These are phyloP conservation scores for Xanthoconium stramineum DNA, from an alignment of 768 basidiomycete genomes.

Conservation along the genomic window DNA sequence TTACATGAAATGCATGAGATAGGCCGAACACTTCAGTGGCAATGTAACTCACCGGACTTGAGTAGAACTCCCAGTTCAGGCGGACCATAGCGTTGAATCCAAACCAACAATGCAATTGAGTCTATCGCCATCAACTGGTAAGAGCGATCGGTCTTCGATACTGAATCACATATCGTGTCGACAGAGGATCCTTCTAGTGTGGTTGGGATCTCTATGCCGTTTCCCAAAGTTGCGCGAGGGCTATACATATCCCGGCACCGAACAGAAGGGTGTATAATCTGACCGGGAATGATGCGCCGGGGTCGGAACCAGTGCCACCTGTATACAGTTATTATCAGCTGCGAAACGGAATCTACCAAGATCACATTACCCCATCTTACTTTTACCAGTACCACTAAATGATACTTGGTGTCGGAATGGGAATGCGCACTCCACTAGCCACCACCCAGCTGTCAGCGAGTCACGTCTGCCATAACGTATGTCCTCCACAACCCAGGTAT, in stretches of 20 bases:
- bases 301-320: conserved; percentile 1
- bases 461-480: neutral
- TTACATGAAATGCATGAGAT: neutral
- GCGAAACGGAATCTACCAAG: neutral
- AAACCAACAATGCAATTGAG: neutral
- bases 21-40: neutral
- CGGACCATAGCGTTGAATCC: neutral
- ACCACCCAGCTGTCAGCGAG: neutral
- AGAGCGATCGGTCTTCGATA: neutral
- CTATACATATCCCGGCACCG: neutral
- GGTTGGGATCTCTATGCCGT: neutral
- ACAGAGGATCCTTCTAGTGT: neutral
- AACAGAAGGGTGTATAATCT: neutral
- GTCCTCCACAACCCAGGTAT: neutral
- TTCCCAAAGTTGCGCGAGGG: neutral
- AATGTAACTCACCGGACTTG: neutral
- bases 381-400: too few species aligned
- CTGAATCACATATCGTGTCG: neutral
- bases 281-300: conserved; percentile 1
- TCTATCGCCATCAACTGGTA: neutral
- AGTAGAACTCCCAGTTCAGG: neutral
- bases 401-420: neutral
- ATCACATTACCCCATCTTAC: neutral
- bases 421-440: neutral
- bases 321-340: neutral